These are phyloP conservation scores for Erucastrum elatum DNA, from an alignment of 345 rosid species.

Conservation along the genomic window DNA sequence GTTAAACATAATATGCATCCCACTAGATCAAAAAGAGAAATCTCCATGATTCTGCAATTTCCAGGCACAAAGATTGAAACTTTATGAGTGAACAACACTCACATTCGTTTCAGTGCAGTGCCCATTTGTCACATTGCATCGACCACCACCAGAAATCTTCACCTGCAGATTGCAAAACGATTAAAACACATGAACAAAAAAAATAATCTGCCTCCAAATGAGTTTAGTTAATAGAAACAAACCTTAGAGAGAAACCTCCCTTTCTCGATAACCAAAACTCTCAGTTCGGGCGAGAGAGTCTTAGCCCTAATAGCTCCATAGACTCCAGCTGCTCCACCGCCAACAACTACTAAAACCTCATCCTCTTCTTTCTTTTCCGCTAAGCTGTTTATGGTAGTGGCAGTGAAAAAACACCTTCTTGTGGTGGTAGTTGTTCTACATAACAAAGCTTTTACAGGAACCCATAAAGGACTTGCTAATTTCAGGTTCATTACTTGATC, in stretches of 20 bases:
- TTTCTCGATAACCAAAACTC: slow-evolving; percentile 77
- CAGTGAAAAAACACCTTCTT: not conserved
- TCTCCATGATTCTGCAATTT: not conserved
- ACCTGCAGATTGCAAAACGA: slow-evolving; percentile 50
- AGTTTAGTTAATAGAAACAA: not conserved
- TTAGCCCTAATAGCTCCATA: slow-evolving; percentile 91
- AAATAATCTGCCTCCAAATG: not conserved
- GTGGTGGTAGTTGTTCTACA: slow-evolving; percentile 14
- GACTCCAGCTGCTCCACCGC: slow-evolving; percentile 98
- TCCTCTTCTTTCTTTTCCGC: slow-evolving; percentile 36
- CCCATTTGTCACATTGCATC: slow-evolving; percentile 93
- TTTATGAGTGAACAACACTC: slow-evolving; percentile 12
- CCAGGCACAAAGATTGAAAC: not conserved
- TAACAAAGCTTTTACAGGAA: slow-evolving; percentile 32
- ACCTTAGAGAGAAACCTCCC: slow-evolving; percentile 89
- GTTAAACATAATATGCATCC: too few relatives aligned
- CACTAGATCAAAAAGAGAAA: too few relatives aligned
- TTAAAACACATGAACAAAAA: not conserved
- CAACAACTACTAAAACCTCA: slow-evolving; percentile 79
- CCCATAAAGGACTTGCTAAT: slow-evolving; percentile 28
- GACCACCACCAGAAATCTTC: slow-evolving; percentile 91
- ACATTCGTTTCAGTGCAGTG: slow-evolving; percentile 69
- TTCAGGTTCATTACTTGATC: slow-evolving; percentile 19
- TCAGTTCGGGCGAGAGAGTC: slow-evolving; percentile 69
- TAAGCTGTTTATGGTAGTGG: not conserved